Base-by-base conservation (phyloP, 139 green algal genomes). In the Picochlorum sp. region DNA sequence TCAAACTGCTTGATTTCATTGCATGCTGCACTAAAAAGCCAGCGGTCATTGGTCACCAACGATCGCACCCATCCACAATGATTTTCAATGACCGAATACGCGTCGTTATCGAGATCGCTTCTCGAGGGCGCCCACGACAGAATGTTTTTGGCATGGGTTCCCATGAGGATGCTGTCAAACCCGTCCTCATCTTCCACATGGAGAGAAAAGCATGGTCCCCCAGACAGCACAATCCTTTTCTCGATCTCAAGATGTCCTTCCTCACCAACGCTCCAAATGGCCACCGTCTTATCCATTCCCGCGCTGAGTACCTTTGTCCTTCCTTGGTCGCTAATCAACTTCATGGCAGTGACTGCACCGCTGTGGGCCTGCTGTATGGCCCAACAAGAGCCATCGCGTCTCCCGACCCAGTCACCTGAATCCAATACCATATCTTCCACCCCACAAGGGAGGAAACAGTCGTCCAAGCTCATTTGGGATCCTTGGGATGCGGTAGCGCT, bases 1-100 rank as follows among this genome's bases (percentile, higher is more conserved):
- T 92, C 85, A 78, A 78, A 92, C 52, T 86, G 74, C n/a, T 68
- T 68, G 54, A 92, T 62, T 24, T 62, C 50, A 63, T 88, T 91
- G 76, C 84, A 91, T 44, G 79, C 81, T 45, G 64, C 80, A 66
- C 74, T 83, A 71, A 86, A 89, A 3, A 89, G 66, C 72, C 75
- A 89, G 49, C 77, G 72, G n/a, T 67, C 63, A 47, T 61, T 50
- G 3, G n/a, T 28, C 10, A 69, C 71, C 16, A 92, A 62, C 3
- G 70, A 63, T 4, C 85, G 62, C 34, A 92, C 85, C 84, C 84
- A 92, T 45, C 85, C 70, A 59, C 70, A 77, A 68, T 91, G 85
- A 15, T 70, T 74, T 49, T 83, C 77, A 45, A 92, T 61, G 9
- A 78, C 59, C 18, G 47, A 20, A 20, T 86, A 61, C 41, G 76